Base-by-base conservation (phyloP, 257 asterid genomes). In the Ocimum tenuiflorum region DNA sequence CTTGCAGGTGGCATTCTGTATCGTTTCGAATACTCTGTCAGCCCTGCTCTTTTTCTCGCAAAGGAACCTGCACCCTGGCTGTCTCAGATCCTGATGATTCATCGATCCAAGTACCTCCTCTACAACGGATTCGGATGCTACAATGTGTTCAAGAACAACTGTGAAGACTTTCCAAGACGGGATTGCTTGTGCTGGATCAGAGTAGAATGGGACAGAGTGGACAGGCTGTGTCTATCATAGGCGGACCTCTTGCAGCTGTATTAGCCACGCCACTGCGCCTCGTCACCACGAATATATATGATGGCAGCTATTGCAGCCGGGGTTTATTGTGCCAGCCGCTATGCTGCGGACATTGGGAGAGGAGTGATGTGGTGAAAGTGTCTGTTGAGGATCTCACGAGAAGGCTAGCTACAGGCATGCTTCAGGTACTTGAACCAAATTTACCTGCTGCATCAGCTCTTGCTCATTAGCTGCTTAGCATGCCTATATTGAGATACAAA, bases 91-190 rank as follows among this genome's bases (percentile, higher is more conserved):
- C 80, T 2, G 75, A 64, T 14, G 47, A 75, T 82, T 17, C 91
- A 83, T 57, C 90, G 99, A n/a, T 97, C 97, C 41, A 78, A 81
- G 23, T 85, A 75, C 86, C 86, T 94, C 19, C 86, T 87, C 4
- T 73, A 83, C 45, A 88, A 90, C 2, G 99, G 99, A 6, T 94
- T 94, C 19, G 96, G 97, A 11, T 77, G 94, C 81, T 89, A 94
- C 39, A 82, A 88, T 36, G 84, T 87, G 29, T 89, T 89, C 63
- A 92, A 86, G 80, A 92, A 88, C 78, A 92, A 89, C 64, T 92
- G 99, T 24, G 99, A 92, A 65, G 99, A 92, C 79, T 92, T 92
- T 17, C 86, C 86, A 94, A 90, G 77, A 94, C 99, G 0, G 99
- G 97, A 17, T 45, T 90, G 73, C 95, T 92, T 11, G 91, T 87